Evolutionary conservation across 2,329 filamentous ascomycete genomes (phyloP).

Genomic region (Acephala macrosclerotiorum): DNA sequence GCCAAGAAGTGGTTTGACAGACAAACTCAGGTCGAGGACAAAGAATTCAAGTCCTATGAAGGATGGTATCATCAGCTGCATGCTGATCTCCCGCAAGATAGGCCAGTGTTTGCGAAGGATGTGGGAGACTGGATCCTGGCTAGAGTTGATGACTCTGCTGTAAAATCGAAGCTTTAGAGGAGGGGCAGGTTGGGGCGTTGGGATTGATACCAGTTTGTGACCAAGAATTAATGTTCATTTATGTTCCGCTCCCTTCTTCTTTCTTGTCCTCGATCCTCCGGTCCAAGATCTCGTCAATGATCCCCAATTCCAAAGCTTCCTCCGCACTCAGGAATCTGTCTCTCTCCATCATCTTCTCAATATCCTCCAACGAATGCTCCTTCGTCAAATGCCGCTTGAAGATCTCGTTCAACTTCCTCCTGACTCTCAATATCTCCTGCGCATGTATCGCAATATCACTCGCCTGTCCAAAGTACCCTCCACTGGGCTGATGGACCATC

Average conservation of each 20-base stretch:
- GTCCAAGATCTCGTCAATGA: conserved; percentile 88
- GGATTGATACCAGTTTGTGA: background rate
- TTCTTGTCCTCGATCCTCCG: conserved; percentile 53
- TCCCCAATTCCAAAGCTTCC: conserved; percentile 88
- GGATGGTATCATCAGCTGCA: conserved; percentile 82
- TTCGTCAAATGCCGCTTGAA: conserved; percentile 87
- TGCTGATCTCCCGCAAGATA: conserved; percentile 54
- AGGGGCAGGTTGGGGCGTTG: background rate
- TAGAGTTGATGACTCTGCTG: conserved; percentile 38
- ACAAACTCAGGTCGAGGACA: conserved; percentile 67
- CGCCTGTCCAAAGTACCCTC: conserved; percentile 70
- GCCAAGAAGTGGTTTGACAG: conserved; percentile 69
- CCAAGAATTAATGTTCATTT: background rate
- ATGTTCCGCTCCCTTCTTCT: conserved; percentile 19
- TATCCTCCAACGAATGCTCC: conserved; percentile 80
- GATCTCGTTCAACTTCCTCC: conserved; percentile 87
- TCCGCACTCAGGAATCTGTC: conserved; percentile 92
- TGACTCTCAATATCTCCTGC: conserved; percentile 90
- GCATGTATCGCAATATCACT: conserved; percentile 95
- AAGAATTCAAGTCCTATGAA: conserved; percentile 75
- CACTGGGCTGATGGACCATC: conserved; percentile 96
- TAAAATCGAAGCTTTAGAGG: conserved; percentile 29
- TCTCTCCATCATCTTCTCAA: conserved; percentile 95
- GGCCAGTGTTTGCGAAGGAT: conserved; percentile 57
- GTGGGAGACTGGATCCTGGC: conserved; percentile 71